Conservation (phyloP, 805 yeast species). For the Teunomyces lycoperdinae region DNA sequence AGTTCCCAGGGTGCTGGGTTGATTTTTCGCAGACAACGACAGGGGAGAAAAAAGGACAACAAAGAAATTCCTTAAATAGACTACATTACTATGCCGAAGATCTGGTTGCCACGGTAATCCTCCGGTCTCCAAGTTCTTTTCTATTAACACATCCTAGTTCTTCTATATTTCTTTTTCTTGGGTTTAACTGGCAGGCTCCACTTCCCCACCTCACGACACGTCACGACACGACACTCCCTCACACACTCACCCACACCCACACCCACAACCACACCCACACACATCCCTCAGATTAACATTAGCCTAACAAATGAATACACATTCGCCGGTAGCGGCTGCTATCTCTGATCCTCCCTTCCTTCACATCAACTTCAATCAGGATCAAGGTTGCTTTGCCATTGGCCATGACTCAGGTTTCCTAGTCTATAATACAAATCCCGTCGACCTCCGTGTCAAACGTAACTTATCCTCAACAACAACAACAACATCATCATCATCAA, state of each 20-base stretch:
- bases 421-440: conserved; percentile 85
- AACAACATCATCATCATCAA: background rate
- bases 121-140: background rate
- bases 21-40: conserved; percentile 1
- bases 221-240: too few relatives aligned
- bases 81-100: background rate
- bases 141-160: too few relatives aligned
- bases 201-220: too few relatives aligned
- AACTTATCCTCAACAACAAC: background rate
- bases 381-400: conserved; percentile 83
- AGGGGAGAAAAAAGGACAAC: conserved; percentile 1
- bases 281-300: background rate
- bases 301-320: conserved; percentile 14
- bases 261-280: background rate
- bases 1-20: background rate
- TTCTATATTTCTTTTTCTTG: too few relatives aligned
- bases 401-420: conserved; percentile 79
- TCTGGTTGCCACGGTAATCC: conserved; percentile 2
- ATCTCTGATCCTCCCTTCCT: conserved; percentile 38
- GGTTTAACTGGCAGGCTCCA: too few relatives aligned
- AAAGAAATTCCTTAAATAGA: conserved; percentile 2
- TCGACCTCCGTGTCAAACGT: conserved; percentile 69
- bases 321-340: conserved; percentile 11
- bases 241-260: too few relatives aligned
- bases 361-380: conserved; percentile 78